Conservation (phyloP, 495 filamentous ascomycete species). For the Cladorrhinum samala region DNA sequence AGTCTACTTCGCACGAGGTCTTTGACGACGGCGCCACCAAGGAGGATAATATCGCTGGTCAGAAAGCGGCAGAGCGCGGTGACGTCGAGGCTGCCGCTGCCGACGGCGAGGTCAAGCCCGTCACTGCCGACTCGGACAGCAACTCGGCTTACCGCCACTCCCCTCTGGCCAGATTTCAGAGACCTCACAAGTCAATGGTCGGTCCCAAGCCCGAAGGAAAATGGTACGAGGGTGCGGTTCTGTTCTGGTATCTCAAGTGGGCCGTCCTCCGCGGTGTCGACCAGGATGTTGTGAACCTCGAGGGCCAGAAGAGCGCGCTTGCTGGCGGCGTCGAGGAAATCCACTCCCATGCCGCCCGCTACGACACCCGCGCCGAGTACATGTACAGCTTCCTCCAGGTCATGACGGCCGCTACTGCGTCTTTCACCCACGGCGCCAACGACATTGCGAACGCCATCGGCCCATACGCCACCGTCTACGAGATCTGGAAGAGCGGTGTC, state of each 20-base stretch:
- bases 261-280: conserved; percentile 54
- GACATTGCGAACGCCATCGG: conserved; percentile 73
- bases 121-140: conserved; percentile 9
- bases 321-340: conserved; percentile 50
- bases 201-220: conserved; percentile 30
- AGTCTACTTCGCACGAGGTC: conserved; percentile 40
- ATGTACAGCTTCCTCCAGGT: conserved; percentile 70
- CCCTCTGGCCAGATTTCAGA: background rate
- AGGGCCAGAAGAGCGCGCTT: conserved; percentile 19
- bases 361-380: conserved; percentile 71
- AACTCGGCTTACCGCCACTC: background rate
- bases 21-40: conserved; percentile 49
- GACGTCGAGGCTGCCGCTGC: conserved; percentile 13
- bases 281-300: conserved; percentile 49
- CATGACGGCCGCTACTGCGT: conserved; percentile 64
- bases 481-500: conserved; percentile 51
- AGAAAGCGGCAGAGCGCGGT: conserved; percentile 5
- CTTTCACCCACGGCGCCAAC: conserved; percentile 75
- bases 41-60: conserved; percentile 38
- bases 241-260: conserved; percentile 42
- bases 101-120: conserved; percentile 8
- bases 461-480: conserved; percentile 64
- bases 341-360: conserved; percentile 59
- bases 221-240: conserved; percentile 34
- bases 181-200: conserved; percentile 21